Evolutionary conservation across 768 basidiomycete species (phyloP), one percentile per base, ranked within the genome.

Genomic region (Stropharia rugosoannulata): DNA sequence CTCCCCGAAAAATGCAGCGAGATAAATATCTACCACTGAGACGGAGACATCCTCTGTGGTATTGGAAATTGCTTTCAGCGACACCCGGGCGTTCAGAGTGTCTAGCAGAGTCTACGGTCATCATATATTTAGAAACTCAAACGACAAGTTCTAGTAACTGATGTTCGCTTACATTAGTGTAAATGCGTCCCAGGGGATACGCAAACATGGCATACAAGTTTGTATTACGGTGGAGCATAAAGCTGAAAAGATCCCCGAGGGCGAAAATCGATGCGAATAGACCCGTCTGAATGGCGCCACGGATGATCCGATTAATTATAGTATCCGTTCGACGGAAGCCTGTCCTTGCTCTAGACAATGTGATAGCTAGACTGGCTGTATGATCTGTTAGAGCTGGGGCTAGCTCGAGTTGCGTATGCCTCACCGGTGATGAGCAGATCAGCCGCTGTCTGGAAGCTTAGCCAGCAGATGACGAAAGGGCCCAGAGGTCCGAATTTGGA

Each of bases 201-300:
- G 70, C 69, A 41, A 71, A 73, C 68, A 73, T 68, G 8, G 70
- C 68, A 40, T 73, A 72, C 12, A 73, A 49, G 36, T 68, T 67
- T n/a, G 70, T 71, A n/a, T 75, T 52, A 39, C 68, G 64, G 41
- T 73, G 62, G 9, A 78, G 62, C 39, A 71, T 54, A 58, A 75
- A 74, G 19, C 68, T 71, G 52, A 81, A 74, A 25, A 84, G 62
- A 62, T 83, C 80, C 1, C 72, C 78, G 36, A 82, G 59, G 9
- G 82, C 80, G 47, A 84, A 81, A 1, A 80, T 66, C 0, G 78
- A 76, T 11, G 76, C 78, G 55, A 83, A 82, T 5, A 80, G 58
- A 39, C 82, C 81, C 3, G 82, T 83, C 57, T 82, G 80, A 32
- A 83, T 65, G 9, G 81, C 80, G 25, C 81, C 81, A 51, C 79